Conservation (phyloP, 1,284 basidiomycete genomes). For the Moesziomyces globuligerus region DNA sequence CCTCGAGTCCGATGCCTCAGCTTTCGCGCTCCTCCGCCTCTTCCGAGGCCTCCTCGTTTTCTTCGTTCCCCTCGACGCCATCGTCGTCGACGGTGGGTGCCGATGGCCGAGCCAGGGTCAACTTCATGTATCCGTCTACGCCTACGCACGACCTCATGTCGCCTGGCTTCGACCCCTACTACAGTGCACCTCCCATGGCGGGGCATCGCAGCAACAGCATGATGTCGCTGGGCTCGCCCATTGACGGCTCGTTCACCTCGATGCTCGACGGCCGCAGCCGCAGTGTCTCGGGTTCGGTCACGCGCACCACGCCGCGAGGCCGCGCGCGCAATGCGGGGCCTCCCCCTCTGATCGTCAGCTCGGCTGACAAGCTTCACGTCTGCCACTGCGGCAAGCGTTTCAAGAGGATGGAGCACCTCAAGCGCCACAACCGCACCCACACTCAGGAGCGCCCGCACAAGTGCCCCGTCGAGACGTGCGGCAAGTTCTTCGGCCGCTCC, state of each 20-base stretch:
- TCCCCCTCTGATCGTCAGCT: conserved; percentile 65
- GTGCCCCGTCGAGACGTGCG: conserved; percentile 64
- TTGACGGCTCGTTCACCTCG: conserved; percentile 33
- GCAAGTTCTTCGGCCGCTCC: conserved; percentile 64
- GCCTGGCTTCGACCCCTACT: conserved; percentile 48
- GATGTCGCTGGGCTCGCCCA: conserved; percentile 43
- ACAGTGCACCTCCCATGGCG: conserved; percentile 50
- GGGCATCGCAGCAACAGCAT: conserved; percentile 58
- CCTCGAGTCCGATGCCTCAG: conserved; percentile 21
- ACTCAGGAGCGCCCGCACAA: conserved; percentile 65
- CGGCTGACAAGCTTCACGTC: conserved; percentile 65
- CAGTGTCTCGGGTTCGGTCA: conserved; percentile 35
- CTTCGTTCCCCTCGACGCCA: conserved; percentile 50
- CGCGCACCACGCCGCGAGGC: conserved; percentile 38
- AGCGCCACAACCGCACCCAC: conserved; percentile 66
- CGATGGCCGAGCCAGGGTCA: conserved; percentile 16
- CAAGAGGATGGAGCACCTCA: conserved; percentile 66
- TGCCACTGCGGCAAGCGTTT: conserved; percentile 66
- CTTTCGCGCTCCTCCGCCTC: conserved; percentile 37
- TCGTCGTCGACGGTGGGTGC: conserved; percentile 16
- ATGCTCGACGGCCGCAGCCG: conserved; percentile 36
- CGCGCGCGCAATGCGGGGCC: conserved; percentile 46
- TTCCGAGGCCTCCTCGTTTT: conserved; percentile 35
- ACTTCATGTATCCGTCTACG: conserved; percentile 39
- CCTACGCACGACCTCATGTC: conserved; percentile 38